Evolutionary conservation across 1,284 basidiomycete genomes (phyloP), one percentile per base, ranked within the genome.

Genomic region (Flammula alnicola): DNA sequence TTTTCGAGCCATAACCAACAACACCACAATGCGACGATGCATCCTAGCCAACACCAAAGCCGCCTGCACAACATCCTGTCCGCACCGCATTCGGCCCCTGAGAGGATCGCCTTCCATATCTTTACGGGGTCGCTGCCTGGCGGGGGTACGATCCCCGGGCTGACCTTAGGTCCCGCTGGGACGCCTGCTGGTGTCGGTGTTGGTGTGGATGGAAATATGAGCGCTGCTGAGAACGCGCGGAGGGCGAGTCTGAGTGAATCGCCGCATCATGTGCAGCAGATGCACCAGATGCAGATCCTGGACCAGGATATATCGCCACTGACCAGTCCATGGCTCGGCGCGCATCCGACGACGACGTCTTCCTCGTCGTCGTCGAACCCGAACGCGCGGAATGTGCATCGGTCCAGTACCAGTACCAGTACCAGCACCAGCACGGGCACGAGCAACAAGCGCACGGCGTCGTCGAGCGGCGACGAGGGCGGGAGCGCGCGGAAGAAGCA

Each of bases 251-350:
- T 54, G 44, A 49, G 46, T 30, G 42, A 33, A 19, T 47, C 40
- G n/a, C 46, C 48, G 23, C 25, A 26, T 4, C 44, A 51, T 33
- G 39, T 39, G 12, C 33, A 35, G n/a, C 49, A 56, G 52, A 48
- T 37, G 60, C 57, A 56, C 63, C 49, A 63, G 62, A 51, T 52
- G 37, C 48, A 52, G 45, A 59, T 50, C 33, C 64, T 86, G 14
- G 86, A 86, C 52, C 77, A 84, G 49, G 84, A 90, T 55, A 80
- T 91, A 39, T 87, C 85, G 2, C 88, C 88, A 0, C 68, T 91
- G 22, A 86, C 86, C 0, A 89, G 87, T 57, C 88, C 88, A 1
- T 88, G 86, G 84, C 73, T 91, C 1, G 84, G 81, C 3, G 78
- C 86, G 0, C 63, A 72, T 26, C 51, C 49, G 16, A 58, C 57